Percentiles rank a stretch among this genome's conserved stretches.
These are phyloP conservation scores for Protomyces inundatus DNA, from an alignment of 1,139 yeast species.

Conservation along the genomic window DNA sequence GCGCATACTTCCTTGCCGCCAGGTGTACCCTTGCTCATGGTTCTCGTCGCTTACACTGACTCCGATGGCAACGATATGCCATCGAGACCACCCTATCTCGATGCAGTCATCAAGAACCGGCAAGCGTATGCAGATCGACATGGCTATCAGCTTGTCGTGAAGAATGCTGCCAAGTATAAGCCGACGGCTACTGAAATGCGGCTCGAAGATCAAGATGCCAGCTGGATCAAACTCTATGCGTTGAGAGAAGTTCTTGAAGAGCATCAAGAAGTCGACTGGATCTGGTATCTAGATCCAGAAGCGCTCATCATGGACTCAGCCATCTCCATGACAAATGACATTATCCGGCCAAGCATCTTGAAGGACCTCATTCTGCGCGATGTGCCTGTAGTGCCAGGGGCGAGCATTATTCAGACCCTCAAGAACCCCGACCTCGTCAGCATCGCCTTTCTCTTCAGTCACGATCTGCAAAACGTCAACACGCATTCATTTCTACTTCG, in stretches of 20 bases:
- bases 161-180: background rate
- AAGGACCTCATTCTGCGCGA: slow-evolving; percentile 58
- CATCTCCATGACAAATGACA: slow-evolving; percentile 52
- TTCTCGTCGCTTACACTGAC: slow-evolving; percentile 75
- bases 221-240: slow-evolving; percentile 58
- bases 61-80: slow-evolving; percentile 45
- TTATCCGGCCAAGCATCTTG: slow-evolving; percentile 54
- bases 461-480: slow-evolving; percentile 55
- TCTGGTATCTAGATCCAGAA: slow-evolving; percentile 73
- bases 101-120: slow-evolving; percentile 69
- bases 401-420: slow-evolving; percentile 66
- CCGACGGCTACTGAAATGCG: slow-evolving; percentile 28
- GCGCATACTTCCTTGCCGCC: background rate
- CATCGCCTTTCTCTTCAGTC: slow-evolving; percentile 60
- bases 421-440: slow-evolving; percentile 52
- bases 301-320: slow-evolving; percentile 63
- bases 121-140: slow-evolving; percentile 75
- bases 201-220: slow-evolving; percentile 30
- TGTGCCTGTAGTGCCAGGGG: slow-evolving; percentile 63
- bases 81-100: slow-evolving; percentile 47
- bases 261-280: slow-evolving; percentile 75
- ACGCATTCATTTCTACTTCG: slow-evolving; percentile 63
- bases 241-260: slow-evolving; percentile 81
- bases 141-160: slow-evolving; percentile 32
- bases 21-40: slow-evolving; percentile 63